Base-by-base conservation (phyloP, 2,329 filamentous ascomycete species). In the Calonectria hawksworthii region DNA sequence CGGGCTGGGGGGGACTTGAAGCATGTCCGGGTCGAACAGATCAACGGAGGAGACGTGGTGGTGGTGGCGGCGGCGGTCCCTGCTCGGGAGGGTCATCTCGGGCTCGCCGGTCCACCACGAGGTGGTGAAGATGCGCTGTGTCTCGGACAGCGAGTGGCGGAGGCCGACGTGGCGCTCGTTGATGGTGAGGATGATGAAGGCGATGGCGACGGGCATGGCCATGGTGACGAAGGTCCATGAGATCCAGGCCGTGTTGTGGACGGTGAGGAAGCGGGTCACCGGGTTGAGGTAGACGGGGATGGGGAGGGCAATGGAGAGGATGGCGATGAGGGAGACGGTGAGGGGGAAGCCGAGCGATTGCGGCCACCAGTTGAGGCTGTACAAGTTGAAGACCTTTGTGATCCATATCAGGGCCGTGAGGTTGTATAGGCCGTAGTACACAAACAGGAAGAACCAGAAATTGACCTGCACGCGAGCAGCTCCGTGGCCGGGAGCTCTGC, bases 331-430 rank as follows among this genome's bases (percentile, higher is more conserved):
- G 6, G 89, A 89, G 66, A 93, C 87, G 21, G 92, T 94, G n/a
- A 91, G 78, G 0, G 92, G 91, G 75, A 94, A 93, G 1, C 92
- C 92, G 9, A 94, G 85, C 9, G 89, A 89, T 71, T 90, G 86
- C 10, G 92, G 92, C 92, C 92, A 94, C 92, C 92, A 94, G 84
- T 94, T 94, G 72, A 94, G 86, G 75, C 90, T 92, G 86, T 94
- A 94, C 28, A 94, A 87, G 79, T 94, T 94, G 83, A 94, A 94
- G 7, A 94, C 89, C 80, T 93, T 94, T 63, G 92, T 94, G 81
- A 94, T 93, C 92, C 92, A 94, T 75, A 93, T 90, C 78, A 94
- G 84, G 3, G 92, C 92, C 6, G 91, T 93, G 30, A 93, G 80
- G 81, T 92, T 93, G 84, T 94, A 94, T 78, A 93, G 90, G 72